A percentile compares a stretch with the other conserved stretches of the same genome.
These are phyloP conservation scores for Cyclotella cryptica DNA, from an alignment of 108 stramenopile species.

Conservation along the genomic window DNA sequence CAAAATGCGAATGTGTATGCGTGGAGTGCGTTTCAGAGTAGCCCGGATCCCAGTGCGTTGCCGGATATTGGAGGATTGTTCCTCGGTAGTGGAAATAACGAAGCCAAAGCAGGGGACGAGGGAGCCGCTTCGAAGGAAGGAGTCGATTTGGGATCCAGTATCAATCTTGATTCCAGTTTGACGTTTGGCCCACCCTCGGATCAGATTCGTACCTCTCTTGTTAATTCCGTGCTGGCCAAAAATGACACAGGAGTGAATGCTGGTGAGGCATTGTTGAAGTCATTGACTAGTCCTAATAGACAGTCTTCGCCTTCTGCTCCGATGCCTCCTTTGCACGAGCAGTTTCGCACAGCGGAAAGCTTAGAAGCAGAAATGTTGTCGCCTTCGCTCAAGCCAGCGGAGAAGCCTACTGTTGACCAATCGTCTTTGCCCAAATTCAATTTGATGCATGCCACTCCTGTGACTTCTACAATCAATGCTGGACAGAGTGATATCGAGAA, in stretches of 20 bases:
- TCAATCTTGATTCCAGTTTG: slow-evolving; percentile 3
- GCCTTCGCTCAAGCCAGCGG: slow-evolving; percentile 5
- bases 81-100: slow-evolving; percentile 15
- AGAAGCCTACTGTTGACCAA: not conserved
- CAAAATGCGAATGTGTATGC: slow-evolving; percentile 63
- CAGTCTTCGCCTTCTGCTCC: slow-evolving; percentile 3
- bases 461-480: not conserved
- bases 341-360: slow-evolving; percentile 34
- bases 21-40: slow-evolving; percentile 87
- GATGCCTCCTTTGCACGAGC: slow-evolving; percentile 6
- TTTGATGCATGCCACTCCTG: not conserved
- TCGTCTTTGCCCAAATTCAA: slow-evolving; percentile 6
- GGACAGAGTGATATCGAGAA: not conserved
- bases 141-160: slow-evolving; percentile 8
- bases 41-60: slow-evolving; percentile 78
- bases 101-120: not conserved
- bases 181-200: slow-evolving; percentile 19
- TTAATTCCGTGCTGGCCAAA: slow-evolving; percentile 38
- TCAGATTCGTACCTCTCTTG: slow-evolving; percentile 24
- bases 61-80: slow-evolving; percentile 55
- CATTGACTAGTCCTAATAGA: slow-evolving; percentile 20
- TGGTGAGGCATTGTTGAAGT: slow-evolving; percentile 37
- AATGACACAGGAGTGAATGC: slow-evolving; percentile 16
- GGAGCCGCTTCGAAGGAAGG: not conserved
- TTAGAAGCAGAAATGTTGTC: slow-evolving; percentile 31